Evolutionary conservation across 2,329 filamentous ascomycete genomes (phyloP), one percentile per base, ranked within the genome.

Genomic region (Microdochium nivale): DNA sequence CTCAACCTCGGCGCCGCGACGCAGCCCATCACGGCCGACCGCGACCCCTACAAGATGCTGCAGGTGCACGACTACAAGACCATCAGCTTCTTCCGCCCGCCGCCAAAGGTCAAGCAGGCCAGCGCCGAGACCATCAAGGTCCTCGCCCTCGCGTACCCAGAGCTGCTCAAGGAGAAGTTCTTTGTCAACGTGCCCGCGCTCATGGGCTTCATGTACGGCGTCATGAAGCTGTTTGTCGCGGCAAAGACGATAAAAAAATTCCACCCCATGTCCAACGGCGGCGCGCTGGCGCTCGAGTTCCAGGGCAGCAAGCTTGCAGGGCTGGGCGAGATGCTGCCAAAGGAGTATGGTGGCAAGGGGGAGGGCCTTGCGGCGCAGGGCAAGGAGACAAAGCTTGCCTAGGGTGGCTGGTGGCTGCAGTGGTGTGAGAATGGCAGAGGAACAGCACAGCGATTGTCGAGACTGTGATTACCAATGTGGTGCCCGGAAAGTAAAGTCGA

Each of bases 11-110:
- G 77, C 21, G 75, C 80, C 25, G 88, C 88, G 49, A 90, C 82
- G 9, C 72, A 77, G 57, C 79, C 81, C 43, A 89, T 91, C 61
- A 83, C 86, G 2, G 84, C 89, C 52, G 85, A 83, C 55, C 74
- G 80, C 58, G 92, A 96, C 64, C 88, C 87, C 1, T 95, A 96
- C 72, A 88, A 92, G 70, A 90, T 95, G 74, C 80, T 88, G 61
- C 91, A 96, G 70, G 84, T 96, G 25, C 92, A 97, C 71, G 92
- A 97, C 74, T 96, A 96, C 76, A 81, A 88, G 60, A 85, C 83
- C 56, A 84, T 95, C 65, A 89, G 84, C 63, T 96, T 96, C 77
- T 77, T 96, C 59, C 84, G 89, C 54, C 84, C 88, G 74, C 86
- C 92, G 52, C 80, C 87, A 1, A 75, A 79, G 52, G 84, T 94